Base-by-base conservation (phyloP, 1,139 yeast genomes). In the Geotrichum citri-aurantii region DNA sequence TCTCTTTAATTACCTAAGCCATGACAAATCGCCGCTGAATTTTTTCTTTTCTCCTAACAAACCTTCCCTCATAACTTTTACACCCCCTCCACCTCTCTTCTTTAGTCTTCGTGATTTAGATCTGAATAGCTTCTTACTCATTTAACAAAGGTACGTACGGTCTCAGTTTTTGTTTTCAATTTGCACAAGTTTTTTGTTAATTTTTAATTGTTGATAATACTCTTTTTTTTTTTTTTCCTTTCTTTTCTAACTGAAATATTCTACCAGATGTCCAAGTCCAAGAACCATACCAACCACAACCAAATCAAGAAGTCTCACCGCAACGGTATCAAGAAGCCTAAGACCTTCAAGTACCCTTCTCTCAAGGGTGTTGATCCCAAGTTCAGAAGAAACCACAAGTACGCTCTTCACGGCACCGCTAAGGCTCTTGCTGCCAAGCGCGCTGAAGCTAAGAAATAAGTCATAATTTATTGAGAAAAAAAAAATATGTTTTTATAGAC, bases 241-340 rank as follows among this genome's bases (percentile, higher is more conserved):
- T 49, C n/a, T 40, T 26, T 53, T 56, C 67, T 65, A 59, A 55
- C 59, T 63, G 62, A 49, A 50, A 69, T 68, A 14, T 21, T 14
- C 73, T 86, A 97, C 98, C 95, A 99, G 99, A 59, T 61, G 61
- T 57, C 63, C 50, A 61, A 61, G 60, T 61, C 98, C 72, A 93
- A 93, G 97, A 93, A 93, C 84, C 99, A 93, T 80, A 93, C 99
- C 82, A 92, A 92, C 83, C 99, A 93, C 84, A 93, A 93, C 96
- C 98, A 93, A 81, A 89, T 88, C 91, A 88, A 81, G 80, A 93
- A 93, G 95, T 98, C 98, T 76, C 99, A 93, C 97, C 92, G 86
- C 80, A 93, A 93, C 89, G 99, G 99, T 83, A 93, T 93, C 84
- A 93, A 92, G 90, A 93, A 92, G 92, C 97, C 97, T 75, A 88